Conservation (phyloP, 495 filamentous ascomycete species). For the Aspergillus diversus region DNA sequence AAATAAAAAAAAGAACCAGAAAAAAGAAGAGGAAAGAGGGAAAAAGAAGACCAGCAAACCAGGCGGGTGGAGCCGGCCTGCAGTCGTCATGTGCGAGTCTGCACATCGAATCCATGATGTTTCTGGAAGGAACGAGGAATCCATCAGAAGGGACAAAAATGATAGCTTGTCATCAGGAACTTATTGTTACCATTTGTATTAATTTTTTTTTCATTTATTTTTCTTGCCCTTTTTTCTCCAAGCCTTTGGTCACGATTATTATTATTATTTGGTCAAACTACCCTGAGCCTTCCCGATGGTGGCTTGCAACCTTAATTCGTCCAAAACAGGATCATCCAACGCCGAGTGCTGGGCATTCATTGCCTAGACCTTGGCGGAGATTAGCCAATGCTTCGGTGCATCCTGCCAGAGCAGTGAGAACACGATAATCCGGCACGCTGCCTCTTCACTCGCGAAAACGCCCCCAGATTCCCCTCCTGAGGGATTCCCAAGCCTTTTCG, state of each 20-base stretch:
- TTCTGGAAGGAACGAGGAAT: constrained; percentile 4
- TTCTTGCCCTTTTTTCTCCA: constrained; percentile 10
- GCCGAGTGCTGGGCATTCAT: background rate
- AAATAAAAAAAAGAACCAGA: background rate
- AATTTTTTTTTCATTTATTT: background rate
- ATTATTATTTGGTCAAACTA: background rate
- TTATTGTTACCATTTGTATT: background rate
- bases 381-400: background rate
- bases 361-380: background rate
- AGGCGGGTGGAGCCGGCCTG: background rate
- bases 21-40: background rate
- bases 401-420: background rate
- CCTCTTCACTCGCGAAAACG: background rate
- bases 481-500: constrained; percentile 11
- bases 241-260: background rate
- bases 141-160: background rate
- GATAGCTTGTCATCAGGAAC: background rate
- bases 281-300: constrained; percentile 9
- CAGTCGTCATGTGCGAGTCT: constrained; percentile 9
- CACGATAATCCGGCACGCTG: background rate
- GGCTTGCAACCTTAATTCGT: constrained; percentile 8
- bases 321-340: background rate
- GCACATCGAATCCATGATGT: background rate
- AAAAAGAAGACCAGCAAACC: background rate
- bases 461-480: background rate